These are phyloP conservation scores for Quercus phellos DNA, from an alignment of 331 rosid genomes.

Conservation along the genomic window DNA sequence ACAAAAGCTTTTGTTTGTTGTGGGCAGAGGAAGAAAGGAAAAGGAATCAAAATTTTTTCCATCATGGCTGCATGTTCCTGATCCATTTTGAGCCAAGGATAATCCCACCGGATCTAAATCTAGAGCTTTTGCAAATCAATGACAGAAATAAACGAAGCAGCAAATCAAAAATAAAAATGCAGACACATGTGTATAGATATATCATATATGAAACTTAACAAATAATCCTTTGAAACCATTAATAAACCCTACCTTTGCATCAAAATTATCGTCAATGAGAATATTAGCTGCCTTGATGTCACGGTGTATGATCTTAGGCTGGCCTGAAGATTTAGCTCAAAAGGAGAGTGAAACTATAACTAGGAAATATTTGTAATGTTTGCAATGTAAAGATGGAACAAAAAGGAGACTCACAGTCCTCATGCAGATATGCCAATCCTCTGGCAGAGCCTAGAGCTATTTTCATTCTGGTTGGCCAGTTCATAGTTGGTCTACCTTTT, in stretches of 20 bases:
- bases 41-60: background rate
- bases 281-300: slow-evolving; percentile 81
- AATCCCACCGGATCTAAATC: background rate
- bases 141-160: background rate
- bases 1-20: background rate
- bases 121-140: background rate
- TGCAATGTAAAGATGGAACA: background rate
- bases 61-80: background rate
- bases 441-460: slow-evolving; percentile 73
- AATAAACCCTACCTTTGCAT: slow-evolving; percentile 48
- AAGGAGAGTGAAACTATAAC: background rate
- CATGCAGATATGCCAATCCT: slow-evolving; percentile 79
- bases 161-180: background rate
- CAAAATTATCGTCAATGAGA: slow-evolving; percentile 58
- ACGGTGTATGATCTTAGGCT: slow-evolving; percentile 74
- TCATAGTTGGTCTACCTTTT: slow-evolving; percentile 42
- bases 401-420: slow-evolving; percentile 58
- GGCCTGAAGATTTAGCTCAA: slow-evolving; percentile 39
- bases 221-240: background rate
- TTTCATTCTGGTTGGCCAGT: slow-evolving; percentile 60
- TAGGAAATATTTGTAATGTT: background rate
- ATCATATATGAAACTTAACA: background rate
- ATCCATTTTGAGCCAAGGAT: background rate
- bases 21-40: background rate
- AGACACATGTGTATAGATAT: background rate